phyloP scores from a whole-genome alignment of 208 protist genomes.

The Leptomonas seymouri region DNA sequence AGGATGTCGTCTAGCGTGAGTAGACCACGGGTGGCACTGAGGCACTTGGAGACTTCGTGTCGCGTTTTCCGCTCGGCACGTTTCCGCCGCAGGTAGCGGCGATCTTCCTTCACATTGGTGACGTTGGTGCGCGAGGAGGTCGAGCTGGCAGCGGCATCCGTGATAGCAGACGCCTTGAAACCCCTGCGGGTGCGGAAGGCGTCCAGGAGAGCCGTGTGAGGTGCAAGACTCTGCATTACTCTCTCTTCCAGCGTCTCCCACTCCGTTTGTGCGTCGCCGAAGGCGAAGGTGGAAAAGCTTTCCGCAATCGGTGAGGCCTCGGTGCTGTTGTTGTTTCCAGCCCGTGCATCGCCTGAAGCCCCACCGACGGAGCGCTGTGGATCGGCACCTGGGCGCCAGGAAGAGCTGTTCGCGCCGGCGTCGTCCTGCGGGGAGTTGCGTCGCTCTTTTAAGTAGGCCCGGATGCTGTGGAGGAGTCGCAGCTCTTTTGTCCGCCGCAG shows the following conservation, averaged over 20 bases:
- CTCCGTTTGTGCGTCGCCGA: constrained; percentile 14
- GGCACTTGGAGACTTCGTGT: constrained; percentile 12
- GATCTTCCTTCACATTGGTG: constrained; percentile 9
- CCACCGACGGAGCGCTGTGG: no score
- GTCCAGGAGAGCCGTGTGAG: constrained; percentile 54
- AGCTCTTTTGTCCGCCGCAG: constrained; percentile 14
- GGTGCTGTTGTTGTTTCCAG: background rate
- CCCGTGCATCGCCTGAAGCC: no score
- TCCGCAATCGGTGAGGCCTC: background rate
- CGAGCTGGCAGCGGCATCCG: background rate
- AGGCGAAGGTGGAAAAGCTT: constrained; percentile 2
- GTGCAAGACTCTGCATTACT: constrained; percentile 38
- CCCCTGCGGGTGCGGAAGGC: constrained; percentile 29
- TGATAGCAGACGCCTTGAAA: background rate
- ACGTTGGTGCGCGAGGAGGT: background rate
- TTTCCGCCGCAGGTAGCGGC: constrained; percentile 22
- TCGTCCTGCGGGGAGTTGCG: background rate
- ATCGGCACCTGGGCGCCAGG: no score
- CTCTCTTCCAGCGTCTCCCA: constrained; percentile 61
- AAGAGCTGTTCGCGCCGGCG: background rate
- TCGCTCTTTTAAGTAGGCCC: constrained; percentile 45
- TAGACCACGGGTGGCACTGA: constrained; percentile 68
- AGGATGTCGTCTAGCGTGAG: constrained; percentile 60
- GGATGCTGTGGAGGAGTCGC: constrained; percentile 71
- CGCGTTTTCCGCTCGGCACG: constrained; percentile 21